phyloP scores from a whole-genome alignment of 495 filamentous ascomycete species.

The Chaetomidium leptoderma region DNA sequence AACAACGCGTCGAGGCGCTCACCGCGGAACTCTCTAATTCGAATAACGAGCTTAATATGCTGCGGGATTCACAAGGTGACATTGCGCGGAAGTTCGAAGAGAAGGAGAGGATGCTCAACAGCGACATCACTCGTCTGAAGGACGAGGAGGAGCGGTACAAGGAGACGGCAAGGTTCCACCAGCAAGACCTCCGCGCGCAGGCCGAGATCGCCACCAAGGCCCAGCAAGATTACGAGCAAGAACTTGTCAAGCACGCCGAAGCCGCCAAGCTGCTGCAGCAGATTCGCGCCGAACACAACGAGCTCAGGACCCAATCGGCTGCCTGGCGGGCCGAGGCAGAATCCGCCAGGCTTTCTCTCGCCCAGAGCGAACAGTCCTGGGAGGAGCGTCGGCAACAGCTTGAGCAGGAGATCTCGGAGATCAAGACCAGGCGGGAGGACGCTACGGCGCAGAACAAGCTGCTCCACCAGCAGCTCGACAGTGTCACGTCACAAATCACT shows the following conservation, averaged over 20 bases:
- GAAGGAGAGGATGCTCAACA: constrained; percentile 68
- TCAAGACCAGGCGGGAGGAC: constrained; percentile 73
- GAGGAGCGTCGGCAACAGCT: constrained; percentile 71
- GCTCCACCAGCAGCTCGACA: constrained; percentile 83
- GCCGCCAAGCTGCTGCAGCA: constrained; percentile 77
- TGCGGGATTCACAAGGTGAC: constrained; percentile 75
- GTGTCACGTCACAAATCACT: constrained; percentile 70
- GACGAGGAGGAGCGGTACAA: constrained; percentile 78
- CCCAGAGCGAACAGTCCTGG: constrained; percentile 83
- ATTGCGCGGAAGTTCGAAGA: constrained; percentile 67
- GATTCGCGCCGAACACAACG: constrained; percentile 72
- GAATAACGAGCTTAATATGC: constrained; percentile 69
- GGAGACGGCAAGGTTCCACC: constrained; percentile 71
- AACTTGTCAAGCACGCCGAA: constrained; percentile 90
- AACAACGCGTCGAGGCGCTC: constrained; percentile 76
- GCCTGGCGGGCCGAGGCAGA: constrained; percentile 72
- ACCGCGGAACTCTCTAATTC: constrained; percentile 71
- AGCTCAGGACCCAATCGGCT: constrained; percentile 70
- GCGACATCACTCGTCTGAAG: constrained; percentile 74
- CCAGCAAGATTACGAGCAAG: constrained; percentile 90
- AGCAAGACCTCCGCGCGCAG: constrained; percentile 87
- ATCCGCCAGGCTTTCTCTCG: constrained; percentile 69
- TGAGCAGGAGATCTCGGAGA: constrained; percentile 75
- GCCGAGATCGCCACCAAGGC: constrained; percentile 88
- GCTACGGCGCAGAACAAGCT: constrained; percentile 78